These are phyloP conservation scores for Claviceps purpurea DNA, from an alignment of 2,329 filamentous ascomycete species.

Conservation along the genomic window DNA sequence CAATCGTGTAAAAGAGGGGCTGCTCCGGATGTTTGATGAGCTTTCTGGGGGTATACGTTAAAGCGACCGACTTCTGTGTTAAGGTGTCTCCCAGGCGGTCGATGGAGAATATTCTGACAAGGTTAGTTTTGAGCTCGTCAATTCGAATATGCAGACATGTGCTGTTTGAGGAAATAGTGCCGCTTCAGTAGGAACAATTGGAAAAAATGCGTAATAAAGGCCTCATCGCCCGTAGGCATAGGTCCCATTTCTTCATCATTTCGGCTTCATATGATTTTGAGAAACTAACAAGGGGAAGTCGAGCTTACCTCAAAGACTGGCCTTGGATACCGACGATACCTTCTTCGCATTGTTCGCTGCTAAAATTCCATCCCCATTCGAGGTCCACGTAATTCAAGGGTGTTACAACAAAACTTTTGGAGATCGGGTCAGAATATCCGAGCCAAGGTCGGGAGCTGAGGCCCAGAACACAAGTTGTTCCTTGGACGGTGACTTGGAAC, in stretches of 20 bases:
- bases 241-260: conserved; percentile 55
- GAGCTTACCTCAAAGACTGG: conserved; percentile 65
- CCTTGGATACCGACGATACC: conserved; percentile 90
- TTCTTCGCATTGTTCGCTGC: conserved; percentile 84
- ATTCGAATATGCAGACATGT: not conserved
- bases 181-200: conserved; percentile 98
- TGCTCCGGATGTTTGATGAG: conserved; percentile 80
- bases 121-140: conserved; percentile 3
- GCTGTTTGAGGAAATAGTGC: conserved; percentile 9
- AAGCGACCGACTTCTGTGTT: conserved; percentile 70
- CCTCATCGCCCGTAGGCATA: conserved; percentile 44
- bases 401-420: conserved; percentile 80
- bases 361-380: conserved; percentile 94
- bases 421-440: conserved; percentile 79
- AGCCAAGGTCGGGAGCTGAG: conserved; percentile 93
- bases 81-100: conserved; percentile 77
- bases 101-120: conserved; percentile 68
- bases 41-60: conserved; percentile 81
- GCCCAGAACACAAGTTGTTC: conserved; percentile 72
- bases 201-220: conserved; percentile 36
- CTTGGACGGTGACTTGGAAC: conserved; percentile 80
- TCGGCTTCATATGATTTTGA: conserved; percentile 25
- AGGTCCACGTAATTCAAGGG: conserved; percentile 79
- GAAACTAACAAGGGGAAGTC: not conserved
- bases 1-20: conserved; percentile 84